Conservation (phyloP, 257 asterid species). For the Hygrophila difformis region DNA sequence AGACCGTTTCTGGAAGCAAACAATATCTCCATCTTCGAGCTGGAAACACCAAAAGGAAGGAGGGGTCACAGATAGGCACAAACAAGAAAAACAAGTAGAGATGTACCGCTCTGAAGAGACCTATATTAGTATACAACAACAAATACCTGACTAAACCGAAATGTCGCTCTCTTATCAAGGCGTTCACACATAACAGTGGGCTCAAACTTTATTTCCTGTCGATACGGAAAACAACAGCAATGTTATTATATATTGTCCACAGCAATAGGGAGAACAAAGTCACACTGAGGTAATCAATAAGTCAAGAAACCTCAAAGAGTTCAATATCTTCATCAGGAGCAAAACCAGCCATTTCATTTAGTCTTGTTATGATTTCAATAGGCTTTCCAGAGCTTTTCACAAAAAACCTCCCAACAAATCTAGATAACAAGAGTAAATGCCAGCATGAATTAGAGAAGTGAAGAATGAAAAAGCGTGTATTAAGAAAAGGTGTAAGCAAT, state of each 20-base stretch:
- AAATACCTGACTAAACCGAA: conserved; percentile 84
- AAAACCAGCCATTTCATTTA: conserved; percentile 90
- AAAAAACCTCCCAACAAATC: conserved; percentile 79
- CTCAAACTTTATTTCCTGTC: conserved; percentile 88
- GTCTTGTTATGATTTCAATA: conserved; percentile 48
- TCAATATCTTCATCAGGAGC: conserved; percentile 86
- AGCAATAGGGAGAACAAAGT: no score
- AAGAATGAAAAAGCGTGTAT: not conserved
- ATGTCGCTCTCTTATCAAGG: conserved; percentile 66
- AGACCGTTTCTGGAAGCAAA: conserved; percentile 58
- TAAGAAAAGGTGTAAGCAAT: not conserved
- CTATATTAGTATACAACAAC: conserved; percentile 1
- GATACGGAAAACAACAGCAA: conserved; percentile 7
- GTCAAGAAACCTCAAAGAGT: conserved; percentile 71
- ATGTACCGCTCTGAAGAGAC: not conserved
- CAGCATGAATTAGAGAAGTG: not conserved
- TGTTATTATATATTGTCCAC: no score
- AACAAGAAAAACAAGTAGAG: not conserved
- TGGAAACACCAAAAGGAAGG: conserved; percentile 12
- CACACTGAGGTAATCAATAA: not conserved
- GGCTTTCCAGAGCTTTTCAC: conserved; percentile 75
- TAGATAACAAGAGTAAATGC: conserved; percentile 18
- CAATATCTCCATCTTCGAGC: conserved; percentile 76
- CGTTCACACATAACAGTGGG: conserved; percentile 95
- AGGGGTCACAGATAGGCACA: not conserved